Conservation (phyloP, 140 eudicot genomes). For the Senecio squalidus region DNA sequence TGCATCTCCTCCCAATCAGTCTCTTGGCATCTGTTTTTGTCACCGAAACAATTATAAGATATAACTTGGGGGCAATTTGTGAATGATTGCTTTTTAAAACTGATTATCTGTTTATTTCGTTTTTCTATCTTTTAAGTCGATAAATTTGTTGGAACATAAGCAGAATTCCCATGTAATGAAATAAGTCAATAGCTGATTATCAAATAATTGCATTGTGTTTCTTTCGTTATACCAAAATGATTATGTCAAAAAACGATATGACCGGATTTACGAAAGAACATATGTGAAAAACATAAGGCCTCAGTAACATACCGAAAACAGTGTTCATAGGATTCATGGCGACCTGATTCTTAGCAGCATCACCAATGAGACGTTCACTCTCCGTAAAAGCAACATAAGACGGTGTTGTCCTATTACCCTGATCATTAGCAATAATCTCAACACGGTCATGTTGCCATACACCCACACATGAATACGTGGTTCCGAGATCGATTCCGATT, state of each 20-base stretch:
- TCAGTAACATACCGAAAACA: conserved; percentile 10
- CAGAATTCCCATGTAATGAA: too few species aligned
- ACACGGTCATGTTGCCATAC: too few species aligned
- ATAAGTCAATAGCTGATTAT: too few species aligned
- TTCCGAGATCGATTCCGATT: too few species aligned
- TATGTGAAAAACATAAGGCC: background rate
- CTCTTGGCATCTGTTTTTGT: conserved; percentile 18
- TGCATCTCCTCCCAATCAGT: conserved; percentile 22
- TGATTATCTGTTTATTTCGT: background rate
- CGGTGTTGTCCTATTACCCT: too few species aligned
- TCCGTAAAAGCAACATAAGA: conserved; percentile 26
- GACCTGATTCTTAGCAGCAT: too few species aligned
- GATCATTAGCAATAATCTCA: too few species aligned
- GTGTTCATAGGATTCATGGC: conserved; percentile 25
- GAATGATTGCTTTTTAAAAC: background rate
- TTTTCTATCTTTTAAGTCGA: too few species aligned
- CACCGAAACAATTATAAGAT: background rate
- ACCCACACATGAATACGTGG: too few species aligned
- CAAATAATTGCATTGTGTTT: too few species aligned
- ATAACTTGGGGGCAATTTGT: background rate
- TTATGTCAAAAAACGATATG: background rate
- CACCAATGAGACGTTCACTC: conserved; percentile 15
- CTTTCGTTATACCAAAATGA: background rate
- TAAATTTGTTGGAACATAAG: too few species aligned
- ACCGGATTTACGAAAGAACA: background rate